These are phyloP conservation scores for Trifolium dubium DNA, from an alignment of 306 rosid species.

Conservation along the genomic window DNA sequence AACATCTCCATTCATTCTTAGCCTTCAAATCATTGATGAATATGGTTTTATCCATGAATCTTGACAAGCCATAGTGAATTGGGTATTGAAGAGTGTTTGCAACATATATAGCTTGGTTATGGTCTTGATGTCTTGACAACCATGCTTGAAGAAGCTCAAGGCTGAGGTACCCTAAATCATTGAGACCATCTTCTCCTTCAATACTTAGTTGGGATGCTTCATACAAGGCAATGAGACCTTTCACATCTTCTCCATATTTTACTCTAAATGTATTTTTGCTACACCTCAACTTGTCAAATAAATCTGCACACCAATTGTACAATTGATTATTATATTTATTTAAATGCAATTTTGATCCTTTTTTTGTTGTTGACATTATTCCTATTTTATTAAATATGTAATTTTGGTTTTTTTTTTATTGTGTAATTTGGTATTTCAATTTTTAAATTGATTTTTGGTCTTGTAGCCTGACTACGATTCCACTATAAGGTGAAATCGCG, in stretches of 20 bases:
- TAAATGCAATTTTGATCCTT: too few species aligned
- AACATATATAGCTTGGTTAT: background rate
- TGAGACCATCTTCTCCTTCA: conserved; percentile 11
- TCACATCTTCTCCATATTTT: background rate
- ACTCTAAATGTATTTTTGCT: background rate
- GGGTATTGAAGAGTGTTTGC: conserved; percentile 1
- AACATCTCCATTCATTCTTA: background rate
- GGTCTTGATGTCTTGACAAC: background rate
- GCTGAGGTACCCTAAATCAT: background rate
- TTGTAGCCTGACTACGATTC: too few species aligned
- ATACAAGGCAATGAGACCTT: background rate
- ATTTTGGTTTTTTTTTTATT: too few species aligned
- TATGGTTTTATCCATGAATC: background rate
- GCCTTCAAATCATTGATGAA: background rate
- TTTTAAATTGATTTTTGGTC: too few species aligned
- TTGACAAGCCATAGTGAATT: conserved; percentile 2
- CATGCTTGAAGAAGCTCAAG: background rate
- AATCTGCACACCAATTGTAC: background rate
- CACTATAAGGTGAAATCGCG: too few species aligned
- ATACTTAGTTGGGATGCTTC: conserved; percentile 8
- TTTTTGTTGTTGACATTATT: too few species aligned
- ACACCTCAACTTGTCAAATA: conserved; percentile 1
- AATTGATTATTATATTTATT: background rate
- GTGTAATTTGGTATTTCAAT: too few species aligned
- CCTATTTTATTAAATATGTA: too few species aligned